phyloP scores from a whole-genome alignment of 306 rosid genomes.

The Rosa lucieae region DNA sequence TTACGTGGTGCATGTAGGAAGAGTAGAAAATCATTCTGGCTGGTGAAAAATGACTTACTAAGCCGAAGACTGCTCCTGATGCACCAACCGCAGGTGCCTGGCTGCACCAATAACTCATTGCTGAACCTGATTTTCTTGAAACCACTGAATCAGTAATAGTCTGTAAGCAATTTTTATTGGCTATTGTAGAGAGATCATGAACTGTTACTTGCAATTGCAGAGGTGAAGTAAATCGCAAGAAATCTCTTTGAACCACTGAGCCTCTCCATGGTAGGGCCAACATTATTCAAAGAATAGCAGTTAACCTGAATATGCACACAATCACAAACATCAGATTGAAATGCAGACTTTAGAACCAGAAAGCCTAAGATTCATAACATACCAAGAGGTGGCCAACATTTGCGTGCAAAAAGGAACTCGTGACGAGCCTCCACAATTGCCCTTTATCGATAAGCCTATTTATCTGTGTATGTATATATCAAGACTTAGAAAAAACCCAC shows the following conservation, averaged over 20 bases:
- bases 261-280: slow-evolving; percentile 84
- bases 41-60: slow-evolving; percentile 49
- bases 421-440: slow-evolving; percentile 83
- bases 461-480: slow-evolving; percentile 38
- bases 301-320: too few species aligned
- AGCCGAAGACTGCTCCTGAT: slow-evolving; percentile 91
- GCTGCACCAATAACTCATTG: slow-evolving; percentile 77
- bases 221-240: slow-evolving; percentile 75
- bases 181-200: slow-evolving; percentile 45
- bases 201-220: slow-evolving; percentile 88
- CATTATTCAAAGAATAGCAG: slow-evolving; percentile 76
- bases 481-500: neutral
- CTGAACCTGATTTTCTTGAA: slow-evolving; percentile 84
- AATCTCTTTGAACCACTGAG: slow-evolving; percentile 73
- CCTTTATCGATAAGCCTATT: slow-evolving; percentile 77
- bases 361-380: too few species aligned
- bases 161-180: slow-evolving; percentile 41
- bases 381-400: too few species aligned
- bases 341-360: too few species aligned
- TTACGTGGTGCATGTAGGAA: slow-evolving; percentile 2
- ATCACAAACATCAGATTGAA: too few species aligned
- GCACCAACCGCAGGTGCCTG: slow-evolving; percentile 84
- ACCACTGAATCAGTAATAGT: slow-evolving; percentile 46
- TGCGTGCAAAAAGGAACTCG: slow-evolving; percentile 87
- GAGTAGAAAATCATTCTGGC: neutral